Percentiles rank a stretch among this genome's conserved stretches.
Evolutionary conservation across 441 rosid genomes (phyloP).

Genomic region (Gossypium armourianum): DNA sequence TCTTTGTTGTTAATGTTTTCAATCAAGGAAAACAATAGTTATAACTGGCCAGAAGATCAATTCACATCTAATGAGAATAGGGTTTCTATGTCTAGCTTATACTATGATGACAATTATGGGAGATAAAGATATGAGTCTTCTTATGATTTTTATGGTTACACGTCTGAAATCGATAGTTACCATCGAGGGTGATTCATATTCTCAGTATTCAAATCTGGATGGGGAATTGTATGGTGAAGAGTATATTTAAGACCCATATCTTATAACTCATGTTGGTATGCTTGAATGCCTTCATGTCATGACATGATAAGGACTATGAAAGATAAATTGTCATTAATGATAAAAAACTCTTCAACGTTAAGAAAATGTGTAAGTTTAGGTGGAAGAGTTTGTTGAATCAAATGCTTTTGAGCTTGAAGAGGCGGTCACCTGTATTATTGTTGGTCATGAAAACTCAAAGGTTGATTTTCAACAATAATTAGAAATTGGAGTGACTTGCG

Average conservation of each 20-base stretch:
- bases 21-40: background rate
- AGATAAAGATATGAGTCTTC: background rate
- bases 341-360: background rate
- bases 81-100: background rate
- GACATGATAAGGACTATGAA: background rate
- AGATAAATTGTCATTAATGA: background rate
- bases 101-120: background rate
- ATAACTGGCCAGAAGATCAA: background rate
- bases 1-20: background rate
- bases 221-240: background rate
- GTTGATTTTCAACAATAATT: background rate
- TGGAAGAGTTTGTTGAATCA: background rate
- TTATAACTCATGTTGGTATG: background rate
- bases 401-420: background rate
- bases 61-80: background rate
- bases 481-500: background rate
- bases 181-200: background rate
- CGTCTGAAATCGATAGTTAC: background rate
- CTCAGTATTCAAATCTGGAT: background rate
- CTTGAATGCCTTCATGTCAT: background rate
- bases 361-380: background rate
- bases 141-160: background rate
- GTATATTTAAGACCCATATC: background rate
- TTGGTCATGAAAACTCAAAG: background rate
- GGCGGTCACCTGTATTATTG: background rate